These are phyloP conservation scores for Pseudogymnoascus destructans DNA, from an alignment of 2,329 filamentous ascomycete genomes.

Conservation along the genomic window DNA sequence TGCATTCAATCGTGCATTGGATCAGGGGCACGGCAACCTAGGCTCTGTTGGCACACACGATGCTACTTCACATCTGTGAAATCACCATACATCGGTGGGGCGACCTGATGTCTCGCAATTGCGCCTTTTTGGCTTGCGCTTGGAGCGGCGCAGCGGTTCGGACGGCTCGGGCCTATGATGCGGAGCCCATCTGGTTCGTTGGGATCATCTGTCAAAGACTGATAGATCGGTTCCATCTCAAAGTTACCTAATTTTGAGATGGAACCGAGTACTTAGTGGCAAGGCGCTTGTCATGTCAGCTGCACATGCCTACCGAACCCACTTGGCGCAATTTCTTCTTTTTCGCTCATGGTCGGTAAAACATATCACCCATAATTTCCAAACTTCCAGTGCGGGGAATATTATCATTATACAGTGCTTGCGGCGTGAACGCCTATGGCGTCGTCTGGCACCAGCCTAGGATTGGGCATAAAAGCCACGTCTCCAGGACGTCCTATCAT, in stretches of 20 bases:
- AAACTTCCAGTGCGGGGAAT: background rate
- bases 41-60: background rate
- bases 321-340: background rate
- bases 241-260: background rate
- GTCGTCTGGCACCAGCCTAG: background rate
- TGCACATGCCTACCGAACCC: background rate
- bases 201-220: background rate
- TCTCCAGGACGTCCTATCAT: conserved; percentile 3
- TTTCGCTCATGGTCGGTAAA: background rate
- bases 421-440: background rate
- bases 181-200: background rate
- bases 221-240: background rate
- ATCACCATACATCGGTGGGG: background rate
- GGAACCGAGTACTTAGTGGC: background rate
- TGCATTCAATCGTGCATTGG: background rate
- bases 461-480: background rate
- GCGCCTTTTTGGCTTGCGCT: background rate
- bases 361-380: background rate
- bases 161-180: background rate
- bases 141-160: background rate
- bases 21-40: background rate
- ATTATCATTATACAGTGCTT: conserved; percentile 6
- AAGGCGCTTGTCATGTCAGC: background rate
- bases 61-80: background rate
- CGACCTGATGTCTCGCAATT: background rate